Evolutionary conservation across 2,329 filamentous ascomycete genomes (phyloP).

Genomic region (Pezicula rhizophila): DNA sequence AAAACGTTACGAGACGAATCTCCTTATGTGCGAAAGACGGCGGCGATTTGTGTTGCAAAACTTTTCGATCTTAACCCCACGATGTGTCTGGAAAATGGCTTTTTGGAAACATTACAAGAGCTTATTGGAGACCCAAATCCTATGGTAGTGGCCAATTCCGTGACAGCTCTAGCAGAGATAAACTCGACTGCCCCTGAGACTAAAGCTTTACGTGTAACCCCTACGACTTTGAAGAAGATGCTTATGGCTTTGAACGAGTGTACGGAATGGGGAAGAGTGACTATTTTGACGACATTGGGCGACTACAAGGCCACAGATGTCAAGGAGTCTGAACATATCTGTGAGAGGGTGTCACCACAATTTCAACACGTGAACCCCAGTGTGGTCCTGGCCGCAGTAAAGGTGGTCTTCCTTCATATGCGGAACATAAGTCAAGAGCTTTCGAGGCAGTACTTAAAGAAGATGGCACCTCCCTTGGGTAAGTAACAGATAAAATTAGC

Average conservation of each 20-base stretch:
- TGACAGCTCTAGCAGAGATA: slow-evolving; percentile 90
- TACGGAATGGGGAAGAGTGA: slow-evolving; percentile 96
- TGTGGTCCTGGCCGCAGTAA: slow-evolving; percentile 94
- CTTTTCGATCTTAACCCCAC: slow-evolving; percentile 89
- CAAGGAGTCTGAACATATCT: slow-evolving; percentile 97
- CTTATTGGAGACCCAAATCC: slow-evolving; percentile 96
- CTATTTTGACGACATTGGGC: slow-evolving; percentile 82
- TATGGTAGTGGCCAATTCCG: slow-evolving; percentile 98
- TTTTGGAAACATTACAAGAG: slow-evolving; percentile 88
- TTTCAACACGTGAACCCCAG: slow-evolving; percentile 98
- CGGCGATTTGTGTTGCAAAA: slow-evolving; percentile 95
- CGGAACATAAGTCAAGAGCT: slow-evolving; percentile 71
- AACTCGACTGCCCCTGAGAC: slow-evolving; percentile 86
- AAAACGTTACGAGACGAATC: slow-evolving; percentile 97
- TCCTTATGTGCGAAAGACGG: slow-evolving; percentile 96
- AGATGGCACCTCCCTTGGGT: slow-evolving; percentile 96
- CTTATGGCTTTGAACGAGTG: slow-evolving; percentile 96
- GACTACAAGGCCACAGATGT: slow-evolving; percentile 82
- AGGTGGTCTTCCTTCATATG: slow-evolving; percentile 97
- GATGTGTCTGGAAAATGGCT: slow-evolving; percentile 95
- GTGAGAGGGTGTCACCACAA: slow-evolving; percentile 89
- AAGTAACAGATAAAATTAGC: slow-evolving; percentile 25
- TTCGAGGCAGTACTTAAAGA: slow-evolving; percentile 83
- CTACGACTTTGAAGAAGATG: slow-evolving; percentile 85
- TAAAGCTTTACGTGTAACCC: slow-evolving; percentile 74